A percentile compares a stretch with the other conserved stretches of the same genome.
These are phyloP conservation scores for Penicillium psychrosexuale DNA, from an alignment of 2,329 filamentous ascomycete species.

Conservation along the genomic window DNA sequence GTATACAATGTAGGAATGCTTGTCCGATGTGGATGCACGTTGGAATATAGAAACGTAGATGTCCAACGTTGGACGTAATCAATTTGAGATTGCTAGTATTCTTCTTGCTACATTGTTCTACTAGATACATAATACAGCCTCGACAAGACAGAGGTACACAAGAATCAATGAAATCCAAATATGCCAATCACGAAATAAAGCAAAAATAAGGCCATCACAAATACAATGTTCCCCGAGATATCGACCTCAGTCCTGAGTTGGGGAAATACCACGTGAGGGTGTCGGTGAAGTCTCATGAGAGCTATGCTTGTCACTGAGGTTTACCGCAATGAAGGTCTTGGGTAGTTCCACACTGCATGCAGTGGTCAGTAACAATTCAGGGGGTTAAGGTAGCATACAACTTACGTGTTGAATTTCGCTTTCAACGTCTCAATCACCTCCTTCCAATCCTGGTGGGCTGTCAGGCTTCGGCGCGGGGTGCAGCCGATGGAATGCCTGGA, in stretches of 20 bases:
- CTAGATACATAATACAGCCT: neutral
- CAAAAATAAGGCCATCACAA: neutral
- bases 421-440: slow-evolving; percentile 92
- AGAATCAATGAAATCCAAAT: neutral
- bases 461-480: slow-evolving; percentile 83
- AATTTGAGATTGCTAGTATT: neutral
- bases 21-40: too few relatives aligned
- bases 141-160: neutral
- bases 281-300: slow-evolving; percentile 14
- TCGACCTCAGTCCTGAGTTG: neutral
- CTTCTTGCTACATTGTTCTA: neutral
- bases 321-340: slow-evolving; percentile 51
- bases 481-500: slow-evolving; percentile 95
- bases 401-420: slow-evolving; percentile 91
- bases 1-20: neutral
- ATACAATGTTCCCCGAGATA: neutral
- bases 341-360: slow-evolving; percentile 49
- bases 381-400: slow-evolving; percentile 23
- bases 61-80: too few relatives aligned
- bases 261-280: neutral
- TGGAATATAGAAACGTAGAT: too few relatives aligned
- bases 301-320: slow-evolving; percentile 50
- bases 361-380: slow-evolving; percentile 1
- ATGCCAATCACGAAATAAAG: neutral
- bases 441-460: slow-evolving; percentile 91